Evolutionary conservation across 495 filamentous ascomycete genomes (phyloP).

Genomic region (Aspergillus steynii): DNA sequence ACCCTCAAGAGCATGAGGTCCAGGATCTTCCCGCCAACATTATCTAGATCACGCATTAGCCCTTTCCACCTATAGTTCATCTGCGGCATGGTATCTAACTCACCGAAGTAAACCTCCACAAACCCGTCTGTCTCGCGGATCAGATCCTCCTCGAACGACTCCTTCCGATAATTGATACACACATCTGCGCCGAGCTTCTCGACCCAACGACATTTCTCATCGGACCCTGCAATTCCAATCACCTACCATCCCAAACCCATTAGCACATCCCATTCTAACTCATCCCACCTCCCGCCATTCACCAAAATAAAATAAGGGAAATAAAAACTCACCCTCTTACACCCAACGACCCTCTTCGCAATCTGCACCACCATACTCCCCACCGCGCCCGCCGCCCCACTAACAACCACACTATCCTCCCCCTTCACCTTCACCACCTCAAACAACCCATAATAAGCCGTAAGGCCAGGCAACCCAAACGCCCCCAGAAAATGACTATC

Average conservation of each 20-base stretch:
- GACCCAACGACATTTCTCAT: conserved; percentile 65
- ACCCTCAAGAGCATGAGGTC: conserved; percentile 59
- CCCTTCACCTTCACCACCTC: conserved; percentile 36
- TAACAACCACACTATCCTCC: conserved; percentile 48
- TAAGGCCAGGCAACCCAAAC: conserved; percentile 50
- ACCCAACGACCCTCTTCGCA: conserved; percentile 56
- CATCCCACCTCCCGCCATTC: background rate
- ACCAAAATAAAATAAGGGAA: background rate
- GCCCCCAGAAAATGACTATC: conserved; percentile 51
- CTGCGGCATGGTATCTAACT: background rate
- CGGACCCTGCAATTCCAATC: conserved; percentile 64
- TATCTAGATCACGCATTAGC: conserved; percentile 40
- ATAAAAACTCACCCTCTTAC: conserved; percentile 41
- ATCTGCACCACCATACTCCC: conserved; percentile 51
- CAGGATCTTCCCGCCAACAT: conserved; percentile 68
- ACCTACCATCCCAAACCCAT: conserved; percentile 15
- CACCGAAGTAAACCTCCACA: conserved; percentile 63
- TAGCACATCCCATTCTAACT: conserved; percentile 22
- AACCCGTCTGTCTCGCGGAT: conserved; percentile 58
- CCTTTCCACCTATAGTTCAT: too few relatives aligned
- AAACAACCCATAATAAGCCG: conserved; percentile 53
- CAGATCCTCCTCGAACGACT: conserved; percentile 57
- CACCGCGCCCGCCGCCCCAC: conserved; percentile 49
- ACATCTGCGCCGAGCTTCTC: conserved; percentile 63
- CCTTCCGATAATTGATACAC: conserved; percentile 67